Base-by-base conservation (phyloP, 352 stramenopile species). In the Pythium guiyangense region DNA sequence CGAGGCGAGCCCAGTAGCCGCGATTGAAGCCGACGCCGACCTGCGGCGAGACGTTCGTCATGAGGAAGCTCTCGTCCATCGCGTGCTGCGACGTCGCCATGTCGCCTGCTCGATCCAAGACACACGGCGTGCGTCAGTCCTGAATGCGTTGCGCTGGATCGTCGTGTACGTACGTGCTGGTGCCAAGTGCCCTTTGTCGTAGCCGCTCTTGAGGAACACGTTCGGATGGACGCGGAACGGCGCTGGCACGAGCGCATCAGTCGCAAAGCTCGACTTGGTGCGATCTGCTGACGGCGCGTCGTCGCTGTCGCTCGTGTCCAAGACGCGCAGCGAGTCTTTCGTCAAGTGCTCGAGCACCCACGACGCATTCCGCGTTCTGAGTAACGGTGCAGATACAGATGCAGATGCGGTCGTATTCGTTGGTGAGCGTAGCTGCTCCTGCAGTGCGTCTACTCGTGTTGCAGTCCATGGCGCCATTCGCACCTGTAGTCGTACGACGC, bases 1-100 rank as follows among this genome's bases (percentile, higher is more conserved):
- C 88, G 34, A 97, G 66, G 20, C 83, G 75, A 10, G 86, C 74
- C 88, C 88, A 97, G 66, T 96, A 96, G 50, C 77, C 72, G 31
- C 88, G 87, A 59, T 97, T 97, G 60, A 97, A 95, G 22, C 84
- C 84, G 26, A 74, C 81, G 39, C 85, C 86, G 45, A 96, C 63
- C 62, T 98, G 96, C 0, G 96, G 96, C 26, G 86, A 96, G 57
- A 98, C 93, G 70, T 98, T 98, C 50, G 79, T 95, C 71, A 98
- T 94, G n/a, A 92, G 72, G 61, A 98, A 98, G 52, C 93, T 98
- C 69, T 98, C 92, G 57, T 96, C 69, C 76, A 97, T 91, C 27
- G 80, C 76, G 37, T 79, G 52, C 53, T 97, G 86, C 15, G 82
- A 88, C 6, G 70, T 66, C 8, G 66, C 67, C 79, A 97, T 97